phyloP scores from a whole-genome alignment of 2,329 filamentous ascomycete genomes.

The Chaetothyriales sp. region DNA sequence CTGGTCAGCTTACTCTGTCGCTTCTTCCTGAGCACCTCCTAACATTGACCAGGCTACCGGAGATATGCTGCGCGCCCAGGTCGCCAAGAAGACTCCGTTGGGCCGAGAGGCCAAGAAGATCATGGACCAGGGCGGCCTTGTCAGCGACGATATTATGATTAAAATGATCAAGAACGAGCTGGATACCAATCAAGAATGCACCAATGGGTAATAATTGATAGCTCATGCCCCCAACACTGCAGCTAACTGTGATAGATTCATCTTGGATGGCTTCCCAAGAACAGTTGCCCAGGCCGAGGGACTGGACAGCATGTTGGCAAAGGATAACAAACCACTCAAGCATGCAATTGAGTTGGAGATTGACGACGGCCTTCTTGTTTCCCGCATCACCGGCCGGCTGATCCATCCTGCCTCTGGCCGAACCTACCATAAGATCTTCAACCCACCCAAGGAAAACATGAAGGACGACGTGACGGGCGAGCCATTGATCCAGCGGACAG shows the following conservation, averaged over 20 bases:
- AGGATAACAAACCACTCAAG: slow-evolving; percentile 69
- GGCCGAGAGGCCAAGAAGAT: slow-evolving; percentile 99
- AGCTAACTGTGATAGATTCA: slow-evolving; percentile 51
- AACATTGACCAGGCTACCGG: slow-evolving; percentile 59
- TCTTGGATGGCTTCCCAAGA: slow-evolving; percentile 95
- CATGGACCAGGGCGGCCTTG: slow-evolving; percentile 94
- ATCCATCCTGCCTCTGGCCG: slow-evolving; percentile 92
- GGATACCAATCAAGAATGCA: slow-evolving; percentile 85
- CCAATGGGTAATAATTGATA: slow-evolving; percentile 58
- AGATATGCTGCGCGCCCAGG: slow-evolving; percentile 97
- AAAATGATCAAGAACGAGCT: slow-evolving; percentile 99
- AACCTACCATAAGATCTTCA: slow-evolving; percentile 97
- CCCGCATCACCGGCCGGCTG: slow-evolving; percentile 89
- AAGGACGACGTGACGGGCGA: slow-evolving; percentile 94
- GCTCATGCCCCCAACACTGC: background rate
- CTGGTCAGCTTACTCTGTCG: slow-evolving; percentile 43
- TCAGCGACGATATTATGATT: slow-evolving; percentile 98
- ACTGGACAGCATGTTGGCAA: slow-evolving; percentile 77
- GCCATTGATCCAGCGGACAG: slow-evolving; percentile 85
- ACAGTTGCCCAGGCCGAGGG: slow-evolving; percentile 91
- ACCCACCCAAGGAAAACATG: slow-evolving; percentile 87
- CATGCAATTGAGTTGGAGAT: slow-evolving; percentile 96
- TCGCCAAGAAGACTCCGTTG: slow-evolving; percentile 89
- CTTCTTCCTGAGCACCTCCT: background rate
- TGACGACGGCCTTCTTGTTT: slow-evolving; percentile 81